phyloP scores from a whole-genome alignment of 2,329 filamentous ascomycete species.

The Ascochyta koolunga region DNA sequence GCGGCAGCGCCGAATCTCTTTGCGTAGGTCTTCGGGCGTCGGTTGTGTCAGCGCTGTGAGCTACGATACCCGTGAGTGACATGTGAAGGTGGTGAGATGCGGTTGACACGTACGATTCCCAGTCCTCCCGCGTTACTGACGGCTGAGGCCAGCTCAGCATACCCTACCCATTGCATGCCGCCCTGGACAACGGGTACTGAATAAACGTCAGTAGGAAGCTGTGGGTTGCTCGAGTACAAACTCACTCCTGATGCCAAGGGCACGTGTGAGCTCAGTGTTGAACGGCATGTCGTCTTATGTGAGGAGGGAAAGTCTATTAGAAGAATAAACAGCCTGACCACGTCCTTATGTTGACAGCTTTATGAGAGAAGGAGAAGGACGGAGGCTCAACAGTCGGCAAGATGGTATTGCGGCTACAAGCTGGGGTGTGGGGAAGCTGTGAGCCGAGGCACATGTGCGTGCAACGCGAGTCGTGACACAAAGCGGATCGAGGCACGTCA shows the following conservation, averaged over 20 bases:
- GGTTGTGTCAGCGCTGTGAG: constrained; percentile 92
- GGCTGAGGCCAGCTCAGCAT: constrained; percentile 76
- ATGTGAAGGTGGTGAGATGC: background rate
- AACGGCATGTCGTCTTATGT: constrained; percentile 60
- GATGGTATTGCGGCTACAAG: constrained; percentile 20
- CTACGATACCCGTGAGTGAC: constrained; percentile 19
- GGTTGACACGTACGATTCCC: constrained; percentile 61
- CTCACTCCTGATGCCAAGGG: constrained; percentile 61
- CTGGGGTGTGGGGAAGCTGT: constrained; percentile 35
- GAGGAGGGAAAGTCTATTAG: background rate
- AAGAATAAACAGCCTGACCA: background rate
- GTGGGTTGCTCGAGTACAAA: background rate
- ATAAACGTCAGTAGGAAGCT: constrained; percentile 48
- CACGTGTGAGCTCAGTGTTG: constrained; percentile 67
- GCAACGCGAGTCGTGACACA: constrained; percentile 20
- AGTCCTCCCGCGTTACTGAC: constrained; percentile 73
- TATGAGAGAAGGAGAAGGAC: constrained; percentile 6
- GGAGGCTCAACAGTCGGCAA: constrained; percentile 15
- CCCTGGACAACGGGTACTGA: constrained; percentile 82
- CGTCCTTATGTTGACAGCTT: constrained; percentile 2
- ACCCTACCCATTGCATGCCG: constrained; percentile 87
- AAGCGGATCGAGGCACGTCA: constrained; percentile 16
- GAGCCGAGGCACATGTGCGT: constrained; percentile 34
- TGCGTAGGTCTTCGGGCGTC: constrained; percentile 86
- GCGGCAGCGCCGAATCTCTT: constrained; percentile 88